Evolutionary conservation across 495 filamentous ascomycete species (phyloP), one percentile per base, ranked within the genome.

Genomic region (Penicillium samsonianum): DNA sequence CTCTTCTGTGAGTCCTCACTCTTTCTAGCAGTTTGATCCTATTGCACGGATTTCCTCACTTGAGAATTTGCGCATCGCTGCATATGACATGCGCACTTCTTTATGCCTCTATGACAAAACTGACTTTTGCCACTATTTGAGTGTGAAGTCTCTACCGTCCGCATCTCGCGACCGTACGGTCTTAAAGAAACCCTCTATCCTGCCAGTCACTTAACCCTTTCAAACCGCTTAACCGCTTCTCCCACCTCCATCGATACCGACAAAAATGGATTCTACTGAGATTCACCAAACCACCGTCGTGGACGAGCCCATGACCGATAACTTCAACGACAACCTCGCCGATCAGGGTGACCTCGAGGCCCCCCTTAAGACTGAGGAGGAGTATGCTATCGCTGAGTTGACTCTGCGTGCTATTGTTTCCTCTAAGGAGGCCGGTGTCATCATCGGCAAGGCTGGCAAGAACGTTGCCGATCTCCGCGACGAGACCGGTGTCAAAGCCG

Each of bases 401-500:
- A 98, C 94, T 53, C 84, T 98, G 42, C 90, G 94, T 65, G 95
- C 94, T 53, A 98, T 98, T 68, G 95, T 98, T 64, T 95, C 93
- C 16, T 95, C 95, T 64, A 97, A 97, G 77, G 94, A 98, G 75
- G 94, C 94, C 52, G 94, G 94, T 63, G 90, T 98, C 55, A 97
- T 98, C 72, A 98, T 98, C 68, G 94, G 94, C 67, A 98, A 98
- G 77, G 91, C 88, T 40, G 94, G 94, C 57, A 96, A 98, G 81
- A 98, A 98, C 67, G 94, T 98, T 40, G 94, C 94, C 23, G 92
- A 98, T 69, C 79, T 98, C 58, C 90, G 94, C 67, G 93, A 98
- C 57, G 92, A 96, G 73, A 98, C 95, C 50, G 94, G 92, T 57
- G 94, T 97, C 50, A 96, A 93, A 73, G 94, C 94, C 58, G 94